Evolutionary conservation across 768 basidiomycete genomes (phyloP).

Genomic region (Gyrodon lividus): DNA sequence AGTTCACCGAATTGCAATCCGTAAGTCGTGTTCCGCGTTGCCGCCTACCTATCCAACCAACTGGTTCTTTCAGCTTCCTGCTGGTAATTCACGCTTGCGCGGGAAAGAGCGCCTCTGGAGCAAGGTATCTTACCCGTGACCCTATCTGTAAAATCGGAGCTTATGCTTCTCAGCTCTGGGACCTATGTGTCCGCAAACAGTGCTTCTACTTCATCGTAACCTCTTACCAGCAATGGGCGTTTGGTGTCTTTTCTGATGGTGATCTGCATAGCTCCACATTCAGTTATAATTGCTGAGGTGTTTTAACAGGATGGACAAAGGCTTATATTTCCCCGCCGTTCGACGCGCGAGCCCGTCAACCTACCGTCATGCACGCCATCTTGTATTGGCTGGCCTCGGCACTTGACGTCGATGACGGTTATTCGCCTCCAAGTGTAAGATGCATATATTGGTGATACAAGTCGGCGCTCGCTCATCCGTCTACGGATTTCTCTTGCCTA

Average conservation of each 20-base stretch:
- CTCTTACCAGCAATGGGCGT: conserved; percentile 60
- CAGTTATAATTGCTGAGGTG: background rate
- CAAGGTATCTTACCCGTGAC: conserved; percentile 40
- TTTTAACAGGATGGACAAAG: conserved; percentile 47
- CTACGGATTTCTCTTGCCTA: background rate
- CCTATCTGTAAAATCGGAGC: background rate
- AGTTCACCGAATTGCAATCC: conserved; percentile 45
- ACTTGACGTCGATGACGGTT: conserved; percentile 32
- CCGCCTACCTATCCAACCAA: background rate
- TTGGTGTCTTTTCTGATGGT: conserved; percentile 62
- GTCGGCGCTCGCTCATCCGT: background rate
- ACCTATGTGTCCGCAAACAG: conserved; percentile 47
- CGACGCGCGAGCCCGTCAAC: conserved; percentile 39
- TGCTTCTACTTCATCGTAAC: conserved; percentile 59
- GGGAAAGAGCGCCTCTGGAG: conserved; percentile 60
- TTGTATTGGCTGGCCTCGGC: conserved; percentile 60
- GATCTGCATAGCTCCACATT: conserved; percentile 2
- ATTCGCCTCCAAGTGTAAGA: conserved; percentile 25
- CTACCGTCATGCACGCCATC: conserved; percentile 51
- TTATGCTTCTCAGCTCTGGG: conserved; percentile 42
- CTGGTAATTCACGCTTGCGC: conserved; percentile 39
- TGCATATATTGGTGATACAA: background rate
- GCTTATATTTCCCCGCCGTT: conserved; percentile 52
- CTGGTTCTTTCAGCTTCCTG: conserved; percentile 23
- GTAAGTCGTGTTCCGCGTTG: conserved; percentile 11